Conservation (phyloP, 164 flowering plant genomes). For the Umbilicus rupestris region DNA sequence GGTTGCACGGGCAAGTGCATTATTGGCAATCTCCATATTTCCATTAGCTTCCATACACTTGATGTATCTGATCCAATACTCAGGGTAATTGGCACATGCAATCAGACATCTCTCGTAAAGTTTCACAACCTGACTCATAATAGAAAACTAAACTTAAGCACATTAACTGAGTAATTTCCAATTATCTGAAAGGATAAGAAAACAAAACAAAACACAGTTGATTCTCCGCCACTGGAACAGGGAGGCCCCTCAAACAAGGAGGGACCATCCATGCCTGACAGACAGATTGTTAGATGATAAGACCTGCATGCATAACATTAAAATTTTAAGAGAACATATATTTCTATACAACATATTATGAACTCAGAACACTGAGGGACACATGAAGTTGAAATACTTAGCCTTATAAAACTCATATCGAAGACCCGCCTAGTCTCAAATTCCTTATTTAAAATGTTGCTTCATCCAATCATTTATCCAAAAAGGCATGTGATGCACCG, state of each 20-base stretch:
- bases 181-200: slow-evolving; percentile 17
- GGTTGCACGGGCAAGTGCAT: slow-evolving; percentile 96
- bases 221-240: slow-evolving; percentile 73
- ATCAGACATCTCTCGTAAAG: slow-evolving; percentile 92
- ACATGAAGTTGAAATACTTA: slow-evolving; percentile 96
- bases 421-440: slow-evolving; percentile 86
- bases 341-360: slow-evolving; percentile 44
- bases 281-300: slow-evolving; percentile 88
- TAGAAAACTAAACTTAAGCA: slow-evolving; percentile 12
- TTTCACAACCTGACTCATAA: slow-evolving; percentile 67
- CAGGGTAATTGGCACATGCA: slow-evolving; percentile 98
- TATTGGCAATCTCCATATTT: slow-evolving; percentile 82
- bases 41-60: slow-evolving; percentile 80
- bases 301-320: slow-evolving; percentile 96
- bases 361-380: slow-evolving; percentile 76
- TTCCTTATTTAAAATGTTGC: slow-evolving; percentile 80
- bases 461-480: slow-evolving; percentile 78
- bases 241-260: slow-evolving; percentile 90
- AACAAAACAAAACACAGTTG: slow-evolving; percentile 63
- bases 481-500: slow-evolving; percentile 77
- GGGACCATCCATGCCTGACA: slow-evolving; percentile 87
- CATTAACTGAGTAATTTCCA: slow-evolving; percentile 6
- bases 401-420: slow-evolving; percentile 82
- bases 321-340: slow-evolving; percentile 52
- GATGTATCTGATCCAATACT: slow-evolving; percentile 88